A percentile compares a stretch with the other conserved stretches of the same genome.
phyloP scores from a whole-genome alignment of 371 early-diverging fungal genomes.

The Blakeslea trispora region DNA sequence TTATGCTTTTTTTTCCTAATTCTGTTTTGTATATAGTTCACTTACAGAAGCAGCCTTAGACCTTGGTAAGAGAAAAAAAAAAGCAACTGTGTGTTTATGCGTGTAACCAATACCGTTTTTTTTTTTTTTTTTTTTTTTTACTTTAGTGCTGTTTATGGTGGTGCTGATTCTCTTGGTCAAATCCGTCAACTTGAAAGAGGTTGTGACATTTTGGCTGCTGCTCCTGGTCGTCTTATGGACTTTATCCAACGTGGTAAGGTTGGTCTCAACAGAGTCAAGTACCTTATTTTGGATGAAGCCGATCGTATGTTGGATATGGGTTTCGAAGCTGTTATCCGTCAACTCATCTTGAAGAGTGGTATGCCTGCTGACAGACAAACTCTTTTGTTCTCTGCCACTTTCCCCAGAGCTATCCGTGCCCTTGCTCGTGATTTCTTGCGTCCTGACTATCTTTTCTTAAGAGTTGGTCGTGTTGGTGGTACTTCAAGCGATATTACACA shows the following conservation, averaged over 20 bases:
- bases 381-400: conserved; percentile 98
- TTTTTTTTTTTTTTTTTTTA: no score
- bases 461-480: conserved; percentile 58
- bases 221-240: conserved; percentile 97
- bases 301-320: conserved; percentile 99
- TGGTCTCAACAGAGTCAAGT: conserved; percentile 78
- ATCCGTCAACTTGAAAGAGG: conserved; percentile 81
- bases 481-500: conserved; percentile 56
- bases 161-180: conserved; percentile 85
- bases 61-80: conserved; percentile 42
- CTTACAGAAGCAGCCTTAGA: conserved; percentile 44
- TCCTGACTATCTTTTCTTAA: conserved; percentile 56
- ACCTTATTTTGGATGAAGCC: conserved; percentile 96
- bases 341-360: conserved; percentile 85
- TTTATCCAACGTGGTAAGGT: conserved; percentile 82
- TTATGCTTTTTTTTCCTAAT: not conserved
- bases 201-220: conserved; percentile 95
- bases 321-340: conserved; percentile 94
- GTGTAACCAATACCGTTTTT: not conserved
- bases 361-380: conserved; percentile 80
- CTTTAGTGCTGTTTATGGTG: conserved; percentile 89
- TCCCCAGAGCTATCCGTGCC: conserved; percentile 91
- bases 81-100: not conserved
- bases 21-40: conserved; percentile 24
- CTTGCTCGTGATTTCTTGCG: conserved; percentile 91